These are phyloP conservation scores for Plantago rigida DNA, from an alignment of 305 asterid species.

Conservation along the genomic window DNA sequence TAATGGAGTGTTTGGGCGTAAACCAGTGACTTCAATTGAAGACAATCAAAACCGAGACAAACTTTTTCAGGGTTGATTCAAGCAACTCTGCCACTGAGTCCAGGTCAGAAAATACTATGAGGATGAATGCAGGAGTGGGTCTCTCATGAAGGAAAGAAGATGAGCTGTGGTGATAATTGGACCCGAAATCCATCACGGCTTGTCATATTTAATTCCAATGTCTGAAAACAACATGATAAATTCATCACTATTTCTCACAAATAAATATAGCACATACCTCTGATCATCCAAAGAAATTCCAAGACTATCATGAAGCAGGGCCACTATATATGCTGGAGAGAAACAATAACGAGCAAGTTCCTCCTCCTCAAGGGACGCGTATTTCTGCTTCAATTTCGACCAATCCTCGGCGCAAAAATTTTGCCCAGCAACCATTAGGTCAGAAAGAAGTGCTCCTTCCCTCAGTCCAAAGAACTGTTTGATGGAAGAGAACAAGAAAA, in stretches of 20 bases:
- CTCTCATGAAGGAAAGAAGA: too few relatives aligned
- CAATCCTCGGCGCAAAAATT: conserved; percentile 78
- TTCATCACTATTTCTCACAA: not conserved
- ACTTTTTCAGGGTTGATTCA: too few relatives aligned
- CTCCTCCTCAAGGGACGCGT: conserved; percentile 54
- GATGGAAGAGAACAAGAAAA: conserved; percentile 22
- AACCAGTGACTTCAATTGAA: too few relatives aligned
- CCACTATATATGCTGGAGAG: conserved; percentile 90
- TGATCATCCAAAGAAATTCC: conserved; percentile 75
- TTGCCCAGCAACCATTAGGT: conserved; percentile 70
- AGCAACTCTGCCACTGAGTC: too few relatives aligned
- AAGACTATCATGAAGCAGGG: conserved; percentile 88
- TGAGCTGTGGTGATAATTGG: too few relatives aligned
- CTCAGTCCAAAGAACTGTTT: conserved; percentile 71
- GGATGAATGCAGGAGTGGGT: too few relatives aligned
- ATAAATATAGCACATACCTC: conserved; percentile 37
- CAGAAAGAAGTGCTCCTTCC: conserved; percentile 63
- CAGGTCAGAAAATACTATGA: too few relatives aligned
- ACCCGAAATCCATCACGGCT: too few relatives aligned
- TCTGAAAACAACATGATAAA: not conserved
- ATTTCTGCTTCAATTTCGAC: conserved; percentile 55
- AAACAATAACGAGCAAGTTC: conserved; percentile 83
- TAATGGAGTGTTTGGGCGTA: too few relatives aligned
- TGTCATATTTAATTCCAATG: too few relatives aligned
- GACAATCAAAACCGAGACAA: too few relatives aligned